Base-by-base conservation (phyloP, 345 rosid species). In the Camelina hispida region DNA sequence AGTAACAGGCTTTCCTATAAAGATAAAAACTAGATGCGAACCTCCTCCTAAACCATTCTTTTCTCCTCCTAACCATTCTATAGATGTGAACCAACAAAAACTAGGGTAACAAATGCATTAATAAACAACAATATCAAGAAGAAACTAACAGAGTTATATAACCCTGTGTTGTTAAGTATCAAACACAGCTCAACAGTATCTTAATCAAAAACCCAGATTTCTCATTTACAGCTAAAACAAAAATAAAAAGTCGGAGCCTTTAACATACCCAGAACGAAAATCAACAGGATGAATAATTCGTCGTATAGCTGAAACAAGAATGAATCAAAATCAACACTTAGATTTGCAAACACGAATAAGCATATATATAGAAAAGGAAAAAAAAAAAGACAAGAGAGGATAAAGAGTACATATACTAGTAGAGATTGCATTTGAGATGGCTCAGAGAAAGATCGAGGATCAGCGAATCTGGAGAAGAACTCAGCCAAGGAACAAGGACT, bases 1-100 rank as follows among this genome's bases (percentile, higher is more conserved):
- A 28, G 90, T 83, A 62, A 87, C 78, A 35, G 77, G 50, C 81
- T 81, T 87, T 77, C 96, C 97, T 91, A 55, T 51, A 73, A 69
- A 16, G 28, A 69, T 53, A 72, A 72, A n/a, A 54, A 55, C n/a
- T n/a, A n/a, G n/a, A n/a, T n/a, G n/a, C n/a, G n/a, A 25, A 50
- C 22, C 43, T 58, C 28, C 28, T 54, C 10, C 42, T 38, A 2
- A 9, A 38, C n/a, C n/a, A n/a, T n/a, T n/a, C n/a, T n/a, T n/a
- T n/a, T n/a, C n/a, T n/a, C n/a, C n/a, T 54, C 11, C 25, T 56
- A 37, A 56, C 17, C 52, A 57, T 30, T 35, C 53, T 11, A 11
- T 14, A 47, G 51, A 46, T 48, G 79, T 6, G 3, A 59, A 65
- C 23, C 46, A 68, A 20, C 40, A 75, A 2, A 14, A 42, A 51